These are phyloP conservation scores for Panus rudis DNA, from an alignment of 768 basidiomycete species.

Conservation along the genomic window DNA sequence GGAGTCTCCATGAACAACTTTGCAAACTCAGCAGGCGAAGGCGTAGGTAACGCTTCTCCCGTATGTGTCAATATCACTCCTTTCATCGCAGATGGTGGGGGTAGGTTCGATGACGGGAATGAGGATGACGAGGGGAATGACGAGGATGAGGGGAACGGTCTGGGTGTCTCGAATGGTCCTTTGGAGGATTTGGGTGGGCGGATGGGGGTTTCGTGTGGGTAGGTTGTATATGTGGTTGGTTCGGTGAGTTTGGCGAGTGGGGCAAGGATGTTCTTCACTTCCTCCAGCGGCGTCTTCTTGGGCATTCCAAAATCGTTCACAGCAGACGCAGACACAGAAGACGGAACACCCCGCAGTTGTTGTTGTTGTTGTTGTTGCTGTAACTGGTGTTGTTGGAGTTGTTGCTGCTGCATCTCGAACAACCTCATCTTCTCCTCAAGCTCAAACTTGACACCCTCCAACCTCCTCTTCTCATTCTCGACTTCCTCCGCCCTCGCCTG, in stretches of 20 bases:
- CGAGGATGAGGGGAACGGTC: too few species aligned
- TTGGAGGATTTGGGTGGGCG: constrained; percentile 11
- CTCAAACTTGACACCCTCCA: constrained; percentile 40
- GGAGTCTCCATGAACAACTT: constrained; percentile 66
- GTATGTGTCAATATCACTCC: constrained; percentile 75
- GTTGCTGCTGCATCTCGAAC: too few species aligned
- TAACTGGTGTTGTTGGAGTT: constrained; percentile 33
- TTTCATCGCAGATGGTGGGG: constrained; percentile 35
- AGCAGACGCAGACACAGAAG: not conserved
- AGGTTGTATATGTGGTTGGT: constrained; percentile 5
- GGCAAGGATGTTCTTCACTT: constrained; percentile 64
- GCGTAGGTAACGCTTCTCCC: constrained; percentile 67
- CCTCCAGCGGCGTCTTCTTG: constrained; percentile 64
- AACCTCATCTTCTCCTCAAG: constrained; percentile 46
- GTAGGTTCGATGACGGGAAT: constrained; percentile 9
- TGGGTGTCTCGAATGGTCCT: too few species aligned
- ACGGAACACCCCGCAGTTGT: not conserved
- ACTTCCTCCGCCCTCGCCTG: constrained; percentile 47
- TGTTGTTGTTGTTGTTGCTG: constrained; percentile 15
- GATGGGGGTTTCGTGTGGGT: constrained; percentile 17
- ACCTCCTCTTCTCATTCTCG: constrained; percentile 39
- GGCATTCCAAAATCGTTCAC: too few species aligned
- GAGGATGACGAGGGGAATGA: constrained; percentile 15
- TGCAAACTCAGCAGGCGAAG: constrained; percentile 56
- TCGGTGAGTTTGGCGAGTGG: constrained; percentile 31